A percentile compares a stretch with the other conserved stretches of the same genome.
Conservation (phyloP, 805 yeast species). For the Starmerella kuoi region DNA sequence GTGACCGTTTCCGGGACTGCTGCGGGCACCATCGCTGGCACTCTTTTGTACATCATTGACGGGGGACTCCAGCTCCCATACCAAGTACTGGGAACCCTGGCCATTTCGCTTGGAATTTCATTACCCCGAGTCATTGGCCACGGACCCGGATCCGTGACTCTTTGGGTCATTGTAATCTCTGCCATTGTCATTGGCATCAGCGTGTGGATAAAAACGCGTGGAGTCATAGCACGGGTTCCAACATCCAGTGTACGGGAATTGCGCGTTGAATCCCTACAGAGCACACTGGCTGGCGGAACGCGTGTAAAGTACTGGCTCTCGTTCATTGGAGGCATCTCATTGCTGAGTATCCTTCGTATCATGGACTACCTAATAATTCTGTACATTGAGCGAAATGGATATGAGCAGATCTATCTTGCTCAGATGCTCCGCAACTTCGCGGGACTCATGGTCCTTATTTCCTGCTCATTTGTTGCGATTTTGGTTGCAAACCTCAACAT, state of each 20-base stretch:
- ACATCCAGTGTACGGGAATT: conserved; percentile 9
- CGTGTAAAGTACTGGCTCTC: background rate
- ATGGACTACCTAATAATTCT: conserved; percentile 4
- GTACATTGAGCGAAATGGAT: conserved; percentile 3
- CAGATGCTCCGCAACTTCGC: conserved; percentile 17
- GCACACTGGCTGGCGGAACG: background rate
- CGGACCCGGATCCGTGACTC: conserved; percentile 9
- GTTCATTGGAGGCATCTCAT: background rate
- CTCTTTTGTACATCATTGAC: conserved; percentile 14
- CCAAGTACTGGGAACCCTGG: conserved; percentile 5
- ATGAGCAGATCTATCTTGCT: conserved; percentile 14
- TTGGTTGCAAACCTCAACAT: conserved; percentile 15
- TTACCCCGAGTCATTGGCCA: conserved; percentile 4
- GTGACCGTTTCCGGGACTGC: conserved; percentile 14
- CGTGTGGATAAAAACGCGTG: conserved; percentile 8
- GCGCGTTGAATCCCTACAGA: background rate
- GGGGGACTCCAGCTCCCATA: conserved; percentile 15
- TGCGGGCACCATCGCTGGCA: conserved; percentile 17
- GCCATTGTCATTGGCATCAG: conserved; percentile 1
- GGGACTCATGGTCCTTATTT: conserved; percentile 19
- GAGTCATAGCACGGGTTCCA: conserved; percentile 8
- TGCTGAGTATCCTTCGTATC: conserved; percentile 8
- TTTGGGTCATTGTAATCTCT: conserved; percentile 9
- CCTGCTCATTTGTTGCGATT: conserved; percentile 19
- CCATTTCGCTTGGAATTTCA: conserved; percentile 4